Evolutionary conservation across 2,329 filamentous ascomycete species (phyloP).

Genomic region (Sporothrix protearum): DNA sequence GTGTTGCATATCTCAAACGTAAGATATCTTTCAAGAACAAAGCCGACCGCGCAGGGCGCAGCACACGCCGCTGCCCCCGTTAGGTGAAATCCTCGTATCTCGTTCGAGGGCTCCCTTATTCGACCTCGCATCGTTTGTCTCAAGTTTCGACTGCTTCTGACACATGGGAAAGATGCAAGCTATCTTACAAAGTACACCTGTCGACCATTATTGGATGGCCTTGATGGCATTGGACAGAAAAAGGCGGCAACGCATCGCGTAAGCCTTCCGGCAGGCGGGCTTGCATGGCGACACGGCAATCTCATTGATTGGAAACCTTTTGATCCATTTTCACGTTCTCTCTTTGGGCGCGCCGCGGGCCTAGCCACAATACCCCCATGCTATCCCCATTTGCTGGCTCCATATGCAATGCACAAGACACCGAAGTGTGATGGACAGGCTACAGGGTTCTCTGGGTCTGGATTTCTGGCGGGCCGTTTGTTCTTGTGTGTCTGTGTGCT

Average conservation of each 20-base stretch:
- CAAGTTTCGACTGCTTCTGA: not conserved
- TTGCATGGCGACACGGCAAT: slow-evolving; percentile 28
- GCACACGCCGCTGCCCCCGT: not conserved
- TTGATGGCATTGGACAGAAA: not conserved
- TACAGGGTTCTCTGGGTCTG: slow-evolving; percentile 12
- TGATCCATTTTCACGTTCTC: not conserved
- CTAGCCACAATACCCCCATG: not conserved
- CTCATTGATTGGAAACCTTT: not conserved
- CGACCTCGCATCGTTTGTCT: not conserved
- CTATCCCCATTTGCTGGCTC: slow-evolving; percentile 4
- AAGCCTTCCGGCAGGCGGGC: slow-evolving; percentile 33
- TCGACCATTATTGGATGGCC: not conserved
- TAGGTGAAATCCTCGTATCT: not conserved
- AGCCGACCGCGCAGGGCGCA: not conserved
- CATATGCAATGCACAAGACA: slow-evolving; percentile 16
- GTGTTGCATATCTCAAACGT: not conserved
- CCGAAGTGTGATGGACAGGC: slow-evolving; percentile 12
- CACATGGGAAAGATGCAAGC: not conserved
- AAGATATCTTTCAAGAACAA: not conserved
- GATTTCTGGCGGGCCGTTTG: not conserved
- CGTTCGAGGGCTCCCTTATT: not conserved
- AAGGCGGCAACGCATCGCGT: slow-evolving; percentile 30
- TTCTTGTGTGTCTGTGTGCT: not conserved
- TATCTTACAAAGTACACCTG: not conserved
- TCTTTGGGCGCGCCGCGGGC: not conserved